These are phyloP conservation scores for Hypoxylon perforatum DNA, from an alignment of 495 filamentous ascomycete genomes.

Conservation along the genomic window DNA sequence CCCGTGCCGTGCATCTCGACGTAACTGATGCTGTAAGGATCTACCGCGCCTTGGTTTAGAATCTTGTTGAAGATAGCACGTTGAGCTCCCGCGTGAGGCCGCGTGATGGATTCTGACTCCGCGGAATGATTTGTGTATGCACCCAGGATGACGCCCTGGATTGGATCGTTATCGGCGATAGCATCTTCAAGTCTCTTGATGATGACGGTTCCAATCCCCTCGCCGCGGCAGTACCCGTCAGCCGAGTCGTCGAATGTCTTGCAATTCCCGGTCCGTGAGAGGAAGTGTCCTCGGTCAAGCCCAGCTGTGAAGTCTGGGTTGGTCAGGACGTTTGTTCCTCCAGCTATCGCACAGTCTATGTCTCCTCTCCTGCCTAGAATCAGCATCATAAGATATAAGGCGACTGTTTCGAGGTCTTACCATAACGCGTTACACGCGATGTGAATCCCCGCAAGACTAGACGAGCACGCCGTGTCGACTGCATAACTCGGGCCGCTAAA, in stretches of 20 bases:
- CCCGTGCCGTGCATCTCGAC: slow-evolving; percentile 61
- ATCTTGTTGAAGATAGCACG: slow-evolving; percentile 51
- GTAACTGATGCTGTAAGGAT: slow-evolving; percentile 51
- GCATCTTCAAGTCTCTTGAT: slow-evolving; percentile 63
- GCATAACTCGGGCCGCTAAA: slow-evolving; percentile 52
- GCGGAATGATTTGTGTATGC: slow-evolving; percentile 60
- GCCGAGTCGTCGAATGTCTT: slow-evolving; percentile 41
- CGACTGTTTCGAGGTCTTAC: no score
- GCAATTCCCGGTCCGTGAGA: slow-evolving; percentile 43
- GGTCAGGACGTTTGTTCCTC: slow-evolving; percentile 73
- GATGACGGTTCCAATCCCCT: slow-evolving; percentile 61
- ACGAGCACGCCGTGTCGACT: slow-evolving; percentile 62
- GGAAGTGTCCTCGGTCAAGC: slow-evolving; percentile 52
- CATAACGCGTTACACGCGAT: slow-evolving; percentile 67
- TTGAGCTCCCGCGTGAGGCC: slow-evolving; percentile 58
- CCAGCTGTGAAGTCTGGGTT: slow-evolving; percentile 79
- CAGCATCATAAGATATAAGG: no score
- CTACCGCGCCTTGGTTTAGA: slow-evolving; percentile 51
- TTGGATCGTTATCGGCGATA: slow-evolving; percentile 52
- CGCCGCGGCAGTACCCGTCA: slow-evolving; percentile 73
- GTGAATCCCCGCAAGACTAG: slow-evolving; percentile 54
- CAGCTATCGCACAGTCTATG: slow-evolving; percentile 68
- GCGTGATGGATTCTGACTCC: slow-evolving; percentile 56
- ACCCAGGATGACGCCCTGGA: slow-evolving; percentile 63
- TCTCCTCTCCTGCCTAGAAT: no score